Evolutionary conservation across 78 protist species (phyloP).

Genomic region (Dictyostelium capitatum): DNA sequence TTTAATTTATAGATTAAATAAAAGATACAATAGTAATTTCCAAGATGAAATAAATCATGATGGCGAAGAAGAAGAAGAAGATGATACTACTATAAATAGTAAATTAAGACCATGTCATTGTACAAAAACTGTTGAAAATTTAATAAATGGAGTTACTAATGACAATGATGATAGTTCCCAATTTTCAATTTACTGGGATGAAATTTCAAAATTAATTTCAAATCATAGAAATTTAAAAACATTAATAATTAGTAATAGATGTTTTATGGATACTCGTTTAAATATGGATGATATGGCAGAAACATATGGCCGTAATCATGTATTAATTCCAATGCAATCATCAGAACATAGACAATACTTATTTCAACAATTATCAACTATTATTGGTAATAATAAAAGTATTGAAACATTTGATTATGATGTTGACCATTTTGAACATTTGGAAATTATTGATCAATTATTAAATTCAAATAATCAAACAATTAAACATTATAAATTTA

Average conservation of each 20-base stretch:
- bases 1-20: not conserved
- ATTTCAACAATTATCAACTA: not conserved
- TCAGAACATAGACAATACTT: not conserved
- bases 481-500: too few species aligned
- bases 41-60: too few species aligned
- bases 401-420: not conserved
- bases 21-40: not conserved
- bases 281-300: not conserved
- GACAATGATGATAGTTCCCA: too few species aligned
- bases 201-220: not conserved
- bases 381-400: not conserved
- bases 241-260: not conserved
- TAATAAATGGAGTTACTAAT: too few species aligned
- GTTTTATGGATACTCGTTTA: not conserved
- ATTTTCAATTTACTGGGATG: not conserved
- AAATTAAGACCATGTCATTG: not conserved
- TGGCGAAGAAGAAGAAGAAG: too few species aligned
- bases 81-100: too few species aligned
- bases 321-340: not conserved
- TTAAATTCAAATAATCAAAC: too few species aligned
- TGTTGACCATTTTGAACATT: not conserved
- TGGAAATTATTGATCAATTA: not conserved
- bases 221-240: slow-evolving; percentile 1
- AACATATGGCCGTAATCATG: not conserved
- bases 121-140: not conserved